Evolutionary conservation across 164 flowering plant genomes (phyloP), one percentile per base, ranked within the genome.

Genomic region (Brasenia schreberi): DNA sequence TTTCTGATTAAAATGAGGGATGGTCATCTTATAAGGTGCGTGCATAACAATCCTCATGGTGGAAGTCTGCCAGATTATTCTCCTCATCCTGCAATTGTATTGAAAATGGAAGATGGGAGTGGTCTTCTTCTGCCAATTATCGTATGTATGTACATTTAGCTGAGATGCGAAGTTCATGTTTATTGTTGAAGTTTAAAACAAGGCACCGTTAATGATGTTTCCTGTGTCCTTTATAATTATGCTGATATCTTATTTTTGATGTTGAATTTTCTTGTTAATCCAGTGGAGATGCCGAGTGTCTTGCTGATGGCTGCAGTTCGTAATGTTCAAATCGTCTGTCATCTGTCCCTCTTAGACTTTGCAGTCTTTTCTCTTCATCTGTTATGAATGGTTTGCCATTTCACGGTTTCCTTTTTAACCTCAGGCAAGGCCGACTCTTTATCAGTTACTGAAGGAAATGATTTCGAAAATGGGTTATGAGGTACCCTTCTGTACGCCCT

Each of bases 81-180:
- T 49, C 97, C 98, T 17, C 97, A 90, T 75, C 98, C 99, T 45
- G 99, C 97, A 5, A 92, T 95, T 72, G 98, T 95, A 12, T 77
- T 95, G 65, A 95, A 90, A 84, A 95, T 95, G 94, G 99, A 95
- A 81, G 99, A 95, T 72, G 99, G 98, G 68, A 92, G 96, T n/a
- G 98, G 85, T 66, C 88, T 95, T 73, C 89, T 95, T 69, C 92
- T 95, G 65, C 98, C 99, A 5, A 95, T 95, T 33, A 92, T 95
- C 76, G 98, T 95, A 75, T 84, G 99, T 95, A 90, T 23, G 98
- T 91, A 23, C 56, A 11, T 33, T 33, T 33, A 33, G 39, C 39
- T 33, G 39, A 33, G 39, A 33, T 33, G 39, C 39, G 39, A 33
- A 3, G 4, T 1, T 33, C 39, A 33, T 33, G 39, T 33, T 33